Conservation (phyloP, 1,284 basidiomycete species). For the Leccinum solheimii region DNA sequence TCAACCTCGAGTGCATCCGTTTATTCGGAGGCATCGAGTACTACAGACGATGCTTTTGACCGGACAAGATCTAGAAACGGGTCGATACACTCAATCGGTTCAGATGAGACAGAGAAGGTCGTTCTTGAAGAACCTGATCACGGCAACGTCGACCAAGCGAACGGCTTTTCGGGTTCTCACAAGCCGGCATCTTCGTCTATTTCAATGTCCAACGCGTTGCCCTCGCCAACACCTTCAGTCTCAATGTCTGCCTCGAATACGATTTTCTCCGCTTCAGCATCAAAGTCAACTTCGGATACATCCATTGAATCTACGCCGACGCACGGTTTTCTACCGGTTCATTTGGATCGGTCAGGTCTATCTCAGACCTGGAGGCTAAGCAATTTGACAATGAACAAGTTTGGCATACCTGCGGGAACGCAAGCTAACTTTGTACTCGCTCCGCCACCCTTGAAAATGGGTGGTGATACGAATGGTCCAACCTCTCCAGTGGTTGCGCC, state of each 20-base stretch:
- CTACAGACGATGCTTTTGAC: constrained; percentile 17
- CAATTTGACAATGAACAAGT: constrained; percentile 21
- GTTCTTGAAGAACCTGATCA: constrained; percentile 12
- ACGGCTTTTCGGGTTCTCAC: background rate
- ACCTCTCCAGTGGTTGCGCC: constrained; percentile 24
- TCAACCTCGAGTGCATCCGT: constrained; percentile 30
- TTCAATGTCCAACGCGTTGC: constrained; percentile 6
- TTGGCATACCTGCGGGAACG: constrained; percentile 1
- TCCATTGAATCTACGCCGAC: constrained; percentile 20
- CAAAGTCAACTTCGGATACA: constrained; percentile 13
- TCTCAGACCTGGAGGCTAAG: constrained; percentile 27
- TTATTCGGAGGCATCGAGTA: constrained; percentile 34
- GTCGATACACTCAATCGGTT: constrained; percentile 16
- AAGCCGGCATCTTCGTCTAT: background rate
- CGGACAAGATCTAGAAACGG: constrained; percentile 15
- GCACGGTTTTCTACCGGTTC: constrained; percentile 14
- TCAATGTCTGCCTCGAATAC: constrained; percentile 1
- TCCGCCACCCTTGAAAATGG: constrained; percentile 27
- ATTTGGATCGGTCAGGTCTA: constrained; percentile 24
- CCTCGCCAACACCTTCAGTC: background rate
- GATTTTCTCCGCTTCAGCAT: constrained; percentile 13
- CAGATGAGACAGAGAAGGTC: constrained; percentile 24
- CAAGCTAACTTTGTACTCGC: constrained; percentile 24
- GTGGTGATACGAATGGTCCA: constrained; percentile 1
- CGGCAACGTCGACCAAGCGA: constrained; percentile 6